Base-by-base conservation (phyloP, 768 basidiomycete genomes). In the Termitomyces eurrhizus region DNA sequence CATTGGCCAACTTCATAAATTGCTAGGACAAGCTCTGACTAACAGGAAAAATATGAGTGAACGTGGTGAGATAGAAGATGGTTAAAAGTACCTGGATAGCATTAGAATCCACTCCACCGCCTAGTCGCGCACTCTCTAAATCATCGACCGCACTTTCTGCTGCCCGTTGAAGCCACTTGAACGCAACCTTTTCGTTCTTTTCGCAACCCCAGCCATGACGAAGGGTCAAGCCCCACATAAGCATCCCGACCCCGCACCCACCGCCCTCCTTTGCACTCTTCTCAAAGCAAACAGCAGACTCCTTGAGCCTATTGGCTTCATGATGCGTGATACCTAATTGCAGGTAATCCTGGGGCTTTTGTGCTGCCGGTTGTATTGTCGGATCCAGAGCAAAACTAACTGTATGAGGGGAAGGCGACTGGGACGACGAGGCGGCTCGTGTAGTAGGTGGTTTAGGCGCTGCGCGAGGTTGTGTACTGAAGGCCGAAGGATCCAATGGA, bases 1-100 rank as follows among this genome's bases (percentile, higher is more conserved):
- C 92, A 93, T 72, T 93, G 91, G 1, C 92, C 94, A 4, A 95
- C 92, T 74, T 95, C 94, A 68, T 94, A 92, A 50, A 95, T 90
- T 0, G 94, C 92, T 24, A 95, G 78, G 21, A 94, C 87, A 14
- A 96, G 82, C 72, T 95, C 93, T 26, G 80, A 84, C 86, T 93
- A 63, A 13, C 18, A 51, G 7, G 7, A 52, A 46, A 41, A 35
- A 51, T 1, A 18, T 57, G 12, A 52, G 52, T 37, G 16, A 62
- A 59, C 39, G 42, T 52, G 29, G 45, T n/a, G 58, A 53, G 46
- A 29, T 26, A 11, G 49, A 46, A 14, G 13, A 35, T 13, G 42
- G 33, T 16, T 41, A 2, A 14, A 59, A 73, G 24, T 65, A 85
- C 85, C 75, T 78, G 80, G 18, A 89, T 83, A 0, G 82, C 84